Base-by-base conservation (phyloP, 208 protist genomes). In the Trypanosoma avium region DNA sequence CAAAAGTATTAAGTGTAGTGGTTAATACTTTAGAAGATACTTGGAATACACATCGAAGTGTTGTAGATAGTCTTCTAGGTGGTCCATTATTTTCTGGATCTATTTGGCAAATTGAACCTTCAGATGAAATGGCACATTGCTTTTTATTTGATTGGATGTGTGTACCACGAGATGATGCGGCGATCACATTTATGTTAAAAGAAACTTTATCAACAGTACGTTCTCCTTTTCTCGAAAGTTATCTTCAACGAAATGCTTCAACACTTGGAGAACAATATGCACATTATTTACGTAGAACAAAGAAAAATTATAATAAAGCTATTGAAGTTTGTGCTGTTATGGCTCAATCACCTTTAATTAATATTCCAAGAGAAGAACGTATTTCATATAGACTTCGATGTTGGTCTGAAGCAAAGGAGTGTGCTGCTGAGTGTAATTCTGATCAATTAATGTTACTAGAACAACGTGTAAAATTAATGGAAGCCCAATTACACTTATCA, bases 61-160 rank as follows among this genome's bases (percentile, higher is more conserved):
- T 82, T 17, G 86, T 86, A 13, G 86, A 94, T 53, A 61, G 64
- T n/a, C 84, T 96, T 5, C 82, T 96, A 30, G 90, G 90, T 46
- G 82, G 82, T 19, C 81, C 86, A 21, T 66, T 79, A 19, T 80
- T 52, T 26, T 90, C 90, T 15, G 90, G 90, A 4, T 82, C 74
- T n/a, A 90, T 96, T 38, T 96, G 90, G 90, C 73, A 79, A 33
- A 59, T 94, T 22, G 90, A 96, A 68, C 82, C 87, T 26, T 69
- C 66, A n/a, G 90, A 96, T 48, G 84, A 93, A 73, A 75, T 92
- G 53, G 76, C 87, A 13, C 90, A 96, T 67, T 90, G 78, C 62
- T 87, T 84, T 49, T 72, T 96, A 33, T 91, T 96, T 60, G 87
- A 91, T 61, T 96, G 88, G 84, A 70, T 96, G 46, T 78, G 70